Evolutionary conservation across 805 yeast species (phyloP).

Genomic region (Diddensiella transvaalensis): DNA sequence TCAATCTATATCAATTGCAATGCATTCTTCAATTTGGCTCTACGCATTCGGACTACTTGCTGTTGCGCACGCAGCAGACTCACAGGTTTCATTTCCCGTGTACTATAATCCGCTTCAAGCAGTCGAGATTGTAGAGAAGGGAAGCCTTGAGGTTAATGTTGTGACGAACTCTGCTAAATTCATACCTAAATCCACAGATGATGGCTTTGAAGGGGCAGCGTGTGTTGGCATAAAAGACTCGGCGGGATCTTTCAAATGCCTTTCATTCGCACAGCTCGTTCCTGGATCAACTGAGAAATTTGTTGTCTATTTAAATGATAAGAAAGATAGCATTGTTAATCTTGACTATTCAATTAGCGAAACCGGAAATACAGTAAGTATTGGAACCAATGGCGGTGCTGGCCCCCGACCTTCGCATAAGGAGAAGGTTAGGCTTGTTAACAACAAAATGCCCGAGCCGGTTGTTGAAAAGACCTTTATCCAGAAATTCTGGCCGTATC

Average conservation of each 20-base stretch:
- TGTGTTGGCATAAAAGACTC: slow-evolving; percentile 19
- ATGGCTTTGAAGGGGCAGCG: slow-evolving; percentile 15
- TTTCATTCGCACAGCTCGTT: slow-evolving; percentile 9
- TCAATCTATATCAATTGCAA: too few species aligned
- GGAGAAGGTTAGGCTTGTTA: slow-evolving; percentile 25
- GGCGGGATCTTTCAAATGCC: slow-evolving; percentile 15
- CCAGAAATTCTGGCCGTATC: slow-evolving; percentile 31
- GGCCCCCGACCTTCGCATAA: slow-evolving; percentile 24
- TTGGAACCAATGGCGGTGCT: background rate
- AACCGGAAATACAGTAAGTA: background rate
- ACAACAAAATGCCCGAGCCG: slow-evolving; percentile 26
- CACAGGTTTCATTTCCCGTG: background rate
- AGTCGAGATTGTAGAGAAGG: background rate
- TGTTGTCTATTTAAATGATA: slow-evolving; percentile 4
- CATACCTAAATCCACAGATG: background rate
- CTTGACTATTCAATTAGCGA: slow-evolving; percentile 15
- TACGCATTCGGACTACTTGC: background rate
- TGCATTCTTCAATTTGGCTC: too few species aligned
- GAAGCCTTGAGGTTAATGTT: slow-evolving; percentile 2
- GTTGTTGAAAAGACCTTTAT: slow-evolving; percentile 26
- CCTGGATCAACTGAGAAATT: slow-evolving; percentile 8
- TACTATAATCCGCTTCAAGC: slow-evolving; percentile 7
- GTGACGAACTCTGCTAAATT: background rate
- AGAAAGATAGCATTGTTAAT: slow-evolving; percentile 4
- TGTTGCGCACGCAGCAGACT: background rate